These are phyloP conservation scores for Leccinum olivaceopallidum DNA, from an alignment of 768 basidiomycete genomes.

Conservation along the genomic window DNA sequence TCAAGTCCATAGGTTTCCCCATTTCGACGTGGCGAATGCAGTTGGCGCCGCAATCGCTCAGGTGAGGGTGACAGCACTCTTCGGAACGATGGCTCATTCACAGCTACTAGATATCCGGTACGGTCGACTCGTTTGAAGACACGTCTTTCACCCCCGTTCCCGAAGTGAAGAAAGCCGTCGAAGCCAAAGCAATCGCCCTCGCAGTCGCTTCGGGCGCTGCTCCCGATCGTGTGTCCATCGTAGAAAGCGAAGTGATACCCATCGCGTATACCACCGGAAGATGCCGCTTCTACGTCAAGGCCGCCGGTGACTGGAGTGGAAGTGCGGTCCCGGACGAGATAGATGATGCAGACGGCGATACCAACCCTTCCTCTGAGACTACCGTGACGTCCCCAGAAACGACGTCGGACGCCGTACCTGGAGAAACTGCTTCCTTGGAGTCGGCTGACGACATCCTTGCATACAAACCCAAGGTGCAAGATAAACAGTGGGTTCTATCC, in stretches of 20 bases:
- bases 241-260: constrained; percentile 57
- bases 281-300: constrained; percentile 54
- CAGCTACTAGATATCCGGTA: constrained; percentile 42
- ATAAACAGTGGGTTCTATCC: constrained; percentile 44
- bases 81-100: constrained; percentile 6
- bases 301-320: constrained; percentile 52
- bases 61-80: constrained; percentile 18
- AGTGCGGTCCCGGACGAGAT: constrained; percentile 21
- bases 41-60: constrained; percentile 53
- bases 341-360: constrained; percentile 13
- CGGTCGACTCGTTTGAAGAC: constrained; percentile 47
- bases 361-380: constrained; percentile 7
- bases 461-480: constrained; percentile 42
- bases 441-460: constrained; percentile 29
- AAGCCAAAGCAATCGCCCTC: constrained; percentile 40
- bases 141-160: constrained; percentile 34
- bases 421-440: constrained; percentile 16
- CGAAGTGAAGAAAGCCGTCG: constrained; percentile 36
- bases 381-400: neutral
- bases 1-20: constrained; percentile 49
- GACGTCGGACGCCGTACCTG: constrained; percentile 7
- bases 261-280: constrained; percentile 35
- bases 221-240: constrained; percentile 44
- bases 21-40: constrained; percentile 60
- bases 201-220: constrained; percentile 49